These are phyloP conservation scores for Rhodotorula glutinis DNA, from an alignment of 1,284 basidiomycete genomes.

Conservation along the genomic window DNA sequence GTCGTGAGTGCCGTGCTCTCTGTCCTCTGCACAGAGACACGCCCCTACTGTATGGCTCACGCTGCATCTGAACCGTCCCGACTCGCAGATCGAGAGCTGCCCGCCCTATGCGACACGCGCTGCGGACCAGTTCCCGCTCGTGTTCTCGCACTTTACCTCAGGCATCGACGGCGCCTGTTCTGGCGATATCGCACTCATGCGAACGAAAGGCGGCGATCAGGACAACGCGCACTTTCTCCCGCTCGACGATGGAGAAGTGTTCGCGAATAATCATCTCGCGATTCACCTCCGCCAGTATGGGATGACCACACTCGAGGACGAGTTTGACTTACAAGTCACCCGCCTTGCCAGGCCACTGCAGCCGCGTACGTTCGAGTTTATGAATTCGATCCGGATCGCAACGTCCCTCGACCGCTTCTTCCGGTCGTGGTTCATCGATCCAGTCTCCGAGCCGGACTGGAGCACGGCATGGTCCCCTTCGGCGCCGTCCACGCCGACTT, in stretches of 20 bases:
- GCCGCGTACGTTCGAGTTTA: not conserved
- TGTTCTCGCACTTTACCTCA: conserved; percentile 17
- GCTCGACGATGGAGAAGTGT: conserved; percentile 26
- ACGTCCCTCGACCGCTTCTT: conserved; percentile 24
- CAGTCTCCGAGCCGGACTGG: not conserved
- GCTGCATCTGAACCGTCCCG: no score
- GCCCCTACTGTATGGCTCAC: no score
- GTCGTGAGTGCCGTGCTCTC: conserved; percentile 3
- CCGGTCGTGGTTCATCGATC: conserved; percentile 9
- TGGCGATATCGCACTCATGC: conserved; percentile 14
- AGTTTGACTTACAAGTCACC: not conserved
- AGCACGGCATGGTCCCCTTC: conserved; percentile 1
- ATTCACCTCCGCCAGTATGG: not conserved
- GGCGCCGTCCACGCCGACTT: not conserved
- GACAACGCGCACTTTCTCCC: conserved; percentile 8
- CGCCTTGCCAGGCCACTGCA: not conserved
- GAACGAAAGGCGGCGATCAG: not conserved
- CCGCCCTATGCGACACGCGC: conserved; percentile 10
- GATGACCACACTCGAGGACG: not conserved
- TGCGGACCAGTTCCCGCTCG: not conserved
- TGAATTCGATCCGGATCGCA: conserved; percentile 7
- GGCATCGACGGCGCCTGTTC: not conserved
- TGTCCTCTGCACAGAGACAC: no score
- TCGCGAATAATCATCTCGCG: conserved; percentile 21
- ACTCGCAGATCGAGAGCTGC: conserved; percentile 18